Conservation (phyloP, 2,329 filamentous ascomycete genomes). For the Neopestalotiopsis rosae region DNA sequence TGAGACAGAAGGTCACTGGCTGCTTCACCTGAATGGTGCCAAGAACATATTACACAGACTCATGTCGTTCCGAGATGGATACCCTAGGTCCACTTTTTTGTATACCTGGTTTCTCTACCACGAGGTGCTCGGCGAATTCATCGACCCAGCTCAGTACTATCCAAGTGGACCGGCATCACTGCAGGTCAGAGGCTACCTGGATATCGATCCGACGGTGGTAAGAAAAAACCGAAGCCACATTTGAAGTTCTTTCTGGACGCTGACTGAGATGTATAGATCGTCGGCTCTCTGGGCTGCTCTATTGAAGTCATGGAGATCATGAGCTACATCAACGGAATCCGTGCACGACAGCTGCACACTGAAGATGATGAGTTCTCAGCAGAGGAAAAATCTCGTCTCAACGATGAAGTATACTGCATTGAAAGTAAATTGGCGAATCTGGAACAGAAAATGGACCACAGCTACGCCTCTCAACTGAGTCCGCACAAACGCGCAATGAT, state of each 20-base stretch:
- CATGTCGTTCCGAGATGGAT: constrained; percentile 31
- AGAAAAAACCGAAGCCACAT: constrained; percentile 19
- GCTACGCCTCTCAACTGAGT: constrained; percentile 33
- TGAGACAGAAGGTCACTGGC: constrained; percentile 51
- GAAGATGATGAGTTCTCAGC: constrained; percentile 29
- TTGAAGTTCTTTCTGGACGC: not conserved
- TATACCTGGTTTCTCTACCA: constrained; percentile 55
- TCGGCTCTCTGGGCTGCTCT: constrained; percentile 53
- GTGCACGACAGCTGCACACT: constrained; percentile 36
- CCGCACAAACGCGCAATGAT: constrained; percentile 36
- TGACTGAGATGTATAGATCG: constrained; percentile 40
- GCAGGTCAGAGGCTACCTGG: constrained; percentile 34
- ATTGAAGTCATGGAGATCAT: constrained; percentile 50
- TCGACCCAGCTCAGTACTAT: constrained; percentile 37
- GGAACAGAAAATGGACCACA: constrained; percentile 34
- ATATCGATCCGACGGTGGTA: constrained; percentile 39
- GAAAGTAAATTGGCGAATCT: constrained; percentile 33
- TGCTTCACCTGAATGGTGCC: constrained; percentile 49
- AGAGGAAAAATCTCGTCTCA: constrained; percentile 32
- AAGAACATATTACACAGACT: constrained; percentile 40
- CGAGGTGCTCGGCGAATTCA: constrained; percentile 50
- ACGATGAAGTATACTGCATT: constrained; percentile 33
- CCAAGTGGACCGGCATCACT: constrained; percentile 33
- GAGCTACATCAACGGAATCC: constrained; percentile 44
- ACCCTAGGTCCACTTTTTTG: constrained; percentile 42